Conservation (phyloP, 495 filamentous ascomycete genomes). For the Polyplosphaeria fusca region DNA sequence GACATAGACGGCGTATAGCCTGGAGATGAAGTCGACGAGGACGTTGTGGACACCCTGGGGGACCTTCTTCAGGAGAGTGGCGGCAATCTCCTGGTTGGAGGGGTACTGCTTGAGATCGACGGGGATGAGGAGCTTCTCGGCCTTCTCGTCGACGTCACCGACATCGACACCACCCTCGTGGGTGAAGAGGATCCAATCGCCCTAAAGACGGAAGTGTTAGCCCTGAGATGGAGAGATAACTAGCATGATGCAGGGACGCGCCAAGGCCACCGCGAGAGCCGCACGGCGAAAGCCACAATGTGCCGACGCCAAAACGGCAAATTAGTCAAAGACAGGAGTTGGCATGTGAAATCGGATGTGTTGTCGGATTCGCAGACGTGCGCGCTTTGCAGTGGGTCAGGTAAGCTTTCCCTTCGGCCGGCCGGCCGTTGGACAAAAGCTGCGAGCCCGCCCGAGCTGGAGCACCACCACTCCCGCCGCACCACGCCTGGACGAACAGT, state of each 20-base stretch:
- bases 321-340: slow-evolving; percentile 3
- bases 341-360: slow-evolving; percentile 15
- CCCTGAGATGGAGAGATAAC: slow-evolving; percentile 11
- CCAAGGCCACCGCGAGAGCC: slow-evolving; percentile 27
- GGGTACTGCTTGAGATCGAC: slow-evolving; percentile 94
- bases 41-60: slow-evolving; percentile 95
- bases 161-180: slow-evolving; percentile 99
- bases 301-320: neutral
- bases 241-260: slow-evolving; percentile 1
- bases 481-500: neutral
- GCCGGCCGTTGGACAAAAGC: slow-evolving; percentile 35
- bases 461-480: neutral
- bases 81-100: slow-evolving; percentile 90
- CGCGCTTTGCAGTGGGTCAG: slow-evolving; percentile 31
- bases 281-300: slow-evolving; percentile 11
- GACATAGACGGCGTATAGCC: slow-evolving; percentile 95
- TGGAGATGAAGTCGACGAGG: slow-evolving; percentile 94
- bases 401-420: slow-evolving; percentile 56
- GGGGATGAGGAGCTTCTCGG: slow-evolving; percentile 95
- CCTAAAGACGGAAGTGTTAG: slow-evolving; percentile 54
- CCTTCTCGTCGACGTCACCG: slow-evolving; percentile 98
- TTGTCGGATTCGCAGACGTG: slow-evolving; percentile 4
- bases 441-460: slow-evolving; percentile 10
- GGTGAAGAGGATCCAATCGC: slow-evolving; percentile 99
- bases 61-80: slow-evolving; percentile 81